A percentile compares a stretch with the other conserved stretches of the same genome.
Evolutionary conservation across 306 rosid genomes (phyloP).

Genomic region (Acacia crassicarpa): DNA sequence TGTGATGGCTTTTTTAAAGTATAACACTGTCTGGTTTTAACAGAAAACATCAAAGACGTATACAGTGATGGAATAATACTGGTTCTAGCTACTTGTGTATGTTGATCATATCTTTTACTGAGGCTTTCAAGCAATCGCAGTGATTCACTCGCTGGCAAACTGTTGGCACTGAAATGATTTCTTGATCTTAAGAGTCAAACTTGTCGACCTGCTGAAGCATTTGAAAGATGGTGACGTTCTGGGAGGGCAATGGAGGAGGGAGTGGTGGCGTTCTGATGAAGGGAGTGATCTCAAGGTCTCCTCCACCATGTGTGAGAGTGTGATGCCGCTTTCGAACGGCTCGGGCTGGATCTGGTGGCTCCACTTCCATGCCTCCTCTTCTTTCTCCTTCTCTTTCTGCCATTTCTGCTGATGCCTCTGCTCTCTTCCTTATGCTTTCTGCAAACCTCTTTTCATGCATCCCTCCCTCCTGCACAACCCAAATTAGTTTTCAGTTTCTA

Average conservation of each 20-base stretch:
- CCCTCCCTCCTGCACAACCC: conserved; percentile 65
- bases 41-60: conserved; percentile 33
- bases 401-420: conserved; percentile 42
- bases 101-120: conserved; percentile 26
- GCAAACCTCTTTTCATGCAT: conserved; percentile 53
- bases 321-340: conserved; percentile 89
- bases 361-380: conserved; percentile 31
- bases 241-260: conserved; percentile 56
- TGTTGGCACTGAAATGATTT: conserved; percentile 25
- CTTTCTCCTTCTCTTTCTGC: conserved; percentile 32
- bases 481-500: not conserved
- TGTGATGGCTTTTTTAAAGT: conserved; percentile 28
- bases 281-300: conserved; percentile 61
- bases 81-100: conserved; percentile 30
- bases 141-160: conserved; percentile 28
- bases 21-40: conserved; percentile 28
- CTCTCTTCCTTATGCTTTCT: conserved; percentile 68
- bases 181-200: conserved; percentile 52
- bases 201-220: conserved; percentile 82
- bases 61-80: conserved; percentile 23
- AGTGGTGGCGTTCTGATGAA: conserved; percentile 58
- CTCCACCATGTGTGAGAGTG: conserved; percentile 67
- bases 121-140: conserved; percentile 28
- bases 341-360: conserved; percentile 53
- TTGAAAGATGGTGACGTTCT: conserved; percentile 73